phyloP scores from a whole-genome alignment of 306 rosid genomes.

The Ceratonia siliqua region DNA sequence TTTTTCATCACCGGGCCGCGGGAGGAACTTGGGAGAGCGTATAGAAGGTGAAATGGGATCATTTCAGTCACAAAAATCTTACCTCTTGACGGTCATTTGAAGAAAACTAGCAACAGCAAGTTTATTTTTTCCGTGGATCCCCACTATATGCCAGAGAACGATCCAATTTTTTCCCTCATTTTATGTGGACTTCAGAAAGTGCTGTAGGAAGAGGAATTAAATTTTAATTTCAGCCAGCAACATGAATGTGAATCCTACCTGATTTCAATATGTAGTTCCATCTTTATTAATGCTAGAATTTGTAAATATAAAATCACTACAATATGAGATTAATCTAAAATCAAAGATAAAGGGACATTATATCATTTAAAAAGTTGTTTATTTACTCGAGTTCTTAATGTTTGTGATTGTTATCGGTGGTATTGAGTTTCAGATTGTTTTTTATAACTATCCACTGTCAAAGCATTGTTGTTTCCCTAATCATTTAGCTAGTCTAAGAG shows the following conservation, averaged over 20 bases:
- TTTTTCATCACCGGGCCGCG: too few species aligned
- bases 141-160: too few species aligned
- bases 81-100: too few species aligned
- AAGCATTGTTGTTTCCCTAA: background rate
- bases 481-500: background rate
- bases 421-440: background rate
- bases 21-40: too few species aligned
- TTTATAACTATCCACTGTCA: background rate
- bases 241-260: background rate
- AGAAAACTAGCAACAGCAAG: too few species aligned
- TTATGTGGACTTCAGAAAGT: background rate
- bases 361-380: background rate
- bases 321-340: background rate
- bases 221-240: background rate
- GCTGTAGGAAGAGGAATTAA: background rate
- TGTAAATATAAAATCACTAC: background rate
- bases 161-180: too few species aligned
- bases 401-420: background rate
- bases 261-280: too few species aligned
- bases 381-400: background rate
- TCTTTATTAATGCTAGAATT: background rate
- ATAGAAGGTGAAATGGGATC: too few species aligned
- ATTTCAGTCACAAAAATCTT: too few species aligned
- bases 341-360: background rate
- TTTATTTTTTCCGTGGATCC: too few species aligned